Evolutionary conservation across 2,329 filamentous ascomycete genomes (phyloP).

Genomic region (Colletotrichum acutatum): DNA sequence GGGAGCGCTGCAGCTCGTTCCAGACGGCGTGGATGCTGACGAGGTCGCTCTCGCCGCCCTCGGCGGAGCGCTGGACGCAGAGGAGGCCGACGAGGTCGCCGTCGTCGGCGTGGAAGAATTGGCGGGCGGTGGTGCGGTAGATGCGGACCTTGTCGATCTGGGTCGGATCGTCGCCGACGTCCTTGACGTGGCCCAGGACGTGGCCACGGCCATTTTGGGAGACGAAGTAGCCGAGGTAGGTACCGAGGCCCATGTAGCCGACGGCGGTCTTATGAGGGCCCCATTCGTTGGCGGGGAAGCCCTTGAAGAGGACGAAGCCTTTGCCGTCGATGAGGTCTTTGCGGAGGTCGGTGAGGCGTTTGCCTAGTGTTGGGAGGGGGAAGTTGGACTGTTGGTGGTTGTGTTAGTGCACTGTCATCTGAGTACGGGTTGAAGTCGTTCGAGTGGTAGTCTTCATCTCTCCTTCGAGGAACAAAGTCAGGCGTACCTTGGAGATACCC

Average conservation of each 20-base stretch:
- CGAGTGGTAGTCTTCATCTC: not conserved
- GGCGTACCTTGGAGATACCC: conserved; percentile 61
- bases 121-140: conserved; percentile 86
- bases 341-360: conserved; percentile 48
- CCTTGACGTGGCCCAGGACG: conserved; percentile 90
- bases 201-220: conserved; percentile 88
- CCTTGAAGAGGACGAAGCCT: conserved; percentile 90
- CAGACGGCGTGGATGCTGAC: conserved; percentile 83
- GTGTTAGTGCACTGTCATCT: not conserved
- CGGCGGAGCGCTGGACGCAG: conserved; percentile 80
- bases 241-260: conserved; percentile 90
- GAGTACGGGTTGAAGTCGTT: not conserved
- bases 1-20: conserved; percentile 79
- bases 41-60: conserved; percentile 87
- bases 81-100: conserved; percentile 85
- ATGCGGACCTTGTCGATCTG: conserved; percentile 91
- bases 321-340: conserved; percentile 76
- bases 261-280: conserved; percentile 82
- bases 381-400: conserved; percentile 50
- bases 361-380: conserved; percentile 53
- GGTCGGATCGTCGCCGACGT: conserved; percentile 82
- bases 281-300: conserved; percentile 82
- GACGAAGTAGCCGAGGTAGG: conserved; percentile 88
- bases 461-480: too few relatives aligned
- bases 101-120: conserved; percentile 90